Percentiles rank a stretch among this genome's conserved stretches.
These are phyloP conservation scores for Rhodotorula paludigena DNA, from an alignment of 768 basidiomycete genomes.

Conservation along the genomic window DNA sequence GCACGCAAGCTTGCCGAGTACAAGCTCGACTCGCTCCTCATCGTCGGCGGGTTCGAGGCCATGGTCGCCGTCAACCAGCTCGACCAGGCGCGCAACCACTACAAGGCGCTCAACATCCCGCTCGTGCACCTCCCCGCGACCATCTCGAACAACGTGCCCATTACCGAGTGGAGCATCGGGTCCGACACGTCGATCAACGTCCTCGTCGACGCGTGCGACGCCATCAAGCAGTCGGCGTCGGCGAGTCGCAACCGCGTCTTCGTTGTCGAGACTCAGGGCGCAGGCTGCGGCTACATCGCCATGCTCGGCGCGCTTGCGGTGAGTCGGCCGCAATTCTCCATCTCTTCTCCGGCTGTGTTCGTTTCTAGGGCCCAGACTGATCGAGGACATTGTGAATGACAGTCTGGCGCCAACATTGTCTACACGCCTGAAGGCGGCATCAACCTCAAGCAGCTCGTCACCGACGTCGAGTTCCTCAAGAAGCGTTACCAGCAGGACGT, in stretches of 20 bases:
- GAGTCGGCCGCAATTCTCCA: conserved; percentile 46
- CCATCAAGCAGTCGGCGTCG: conserved; percentile 96
- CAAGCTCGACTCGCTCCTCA: conserved; percentile 67
- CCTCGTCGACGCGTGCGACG: conserved; percentile 92
- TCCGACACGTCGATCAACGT: conserved; percentile 97
- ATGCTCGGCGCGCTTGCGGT: conserved; percentile 93
- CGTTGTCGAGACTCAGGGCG: conserved; percentile 96
- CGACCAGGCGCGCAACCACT: conserved; percentile 71
- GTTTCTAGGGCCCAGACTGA: neutral
- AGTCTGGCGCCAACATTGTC: conserved; percentile 87
- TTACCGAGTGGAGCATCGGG: conserved; percentile 93
- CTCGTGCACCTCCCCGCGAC: conserved; percentile 87
- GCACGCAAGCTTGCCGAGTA: conserved; percentile 88
- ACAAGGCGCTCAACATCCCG: conserved; percentile 86
- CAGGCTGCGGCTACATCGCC: conserved; percentile 91
- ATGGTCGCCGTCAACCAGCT: conserved; percentile 73
- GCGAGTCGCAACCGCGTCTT: conserved; percentile 95
- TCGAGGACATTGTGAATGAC: neutral
- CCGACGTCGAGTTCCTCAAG: conserved; percentile 83
- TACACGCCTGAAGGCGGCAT: conserved; percentile 93
- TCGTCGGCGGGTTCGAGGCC: conserved; percentile 96
- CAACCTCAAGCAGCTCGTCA: conserved; percentile 68
- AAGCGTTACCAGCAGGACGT: conserved; percentile 76
- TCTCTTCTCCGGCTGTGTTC: neutral
- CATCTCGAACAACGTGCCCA: conserved; percentile 94